A percentile compares a stretch with the other conserved stretches of the same genome.
These are phyloP conservation scores for Saccharomycopsis guyanensis DNA, from an alignment of 805 yeast species.

Conservation along the genomic window DNA sequence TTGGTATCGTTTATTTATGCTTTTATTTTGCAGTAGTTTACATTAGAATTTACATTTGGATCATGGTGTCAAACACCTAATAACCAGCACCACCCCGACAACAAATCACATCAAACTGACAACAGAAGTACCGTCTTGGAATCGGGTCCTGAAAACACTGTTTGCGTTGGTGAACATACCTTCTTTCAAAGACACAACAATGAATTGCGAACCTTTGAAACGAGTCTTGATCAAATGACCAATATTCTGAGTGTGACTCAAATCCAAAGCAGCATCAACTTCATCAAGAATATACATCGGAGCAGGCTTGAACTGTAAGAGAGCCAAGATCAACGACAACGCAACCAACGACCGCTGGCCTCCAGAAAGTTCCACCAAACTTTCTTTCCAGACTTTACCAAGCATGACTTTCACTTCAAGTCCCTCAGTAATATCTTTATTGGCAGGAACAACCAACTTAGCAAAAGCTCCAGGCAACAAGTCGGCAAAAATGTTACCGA, in stretches of 20 bases:
- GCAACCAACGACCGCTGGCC: constrained; percentile 97
- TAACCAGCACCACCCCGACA: too few species aligned
- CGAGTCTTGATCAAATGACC: constrained; percentile 94
- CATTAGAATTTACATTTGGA: too few species aligned
- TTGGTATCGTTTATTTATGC: too few species aligned
- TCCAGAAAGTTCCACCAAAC: constrained; percentile 90
- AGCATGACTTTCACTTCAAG: constrained; percentile 82
- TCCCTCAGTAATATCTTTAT: constrained; percentile 82
- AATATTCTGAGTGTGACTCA: constrained; percentile 94
- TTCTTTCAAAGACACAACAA: constrained; percentile 92
- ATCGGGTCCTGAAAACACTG: constrained; percentile 83
- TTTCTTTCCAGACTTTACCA: constrained; percentile 93
- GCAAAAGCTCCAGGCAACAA: constrained; percentile 86
- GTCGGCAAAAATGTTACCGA: constrained; percentile 85
- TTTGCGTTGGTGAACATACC: constrained; percentile 98
- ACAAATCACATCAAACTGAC: constrained; percentile 69
- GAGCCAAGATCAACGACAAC: constrained; percentile 81
- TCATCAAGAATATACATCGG: constrained; percentile 98
- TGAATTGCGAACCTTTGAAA: constrained; percentile 92
- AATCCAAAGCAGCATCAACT: constrained; percentile 96
- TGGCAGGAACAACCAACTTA: constrained; percentile 73
- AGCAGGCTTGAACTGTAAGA: constrained; percentile 92
- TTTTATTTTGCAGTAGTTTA: too few species aligned
- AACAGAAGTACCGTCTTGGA: constrained; percentile 94
- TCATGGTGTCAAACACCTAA: too few species aligned